phyloP scores from a whole-genome alignment of 306 rosid species.

The Hippophae rhamnoides region DNA sequence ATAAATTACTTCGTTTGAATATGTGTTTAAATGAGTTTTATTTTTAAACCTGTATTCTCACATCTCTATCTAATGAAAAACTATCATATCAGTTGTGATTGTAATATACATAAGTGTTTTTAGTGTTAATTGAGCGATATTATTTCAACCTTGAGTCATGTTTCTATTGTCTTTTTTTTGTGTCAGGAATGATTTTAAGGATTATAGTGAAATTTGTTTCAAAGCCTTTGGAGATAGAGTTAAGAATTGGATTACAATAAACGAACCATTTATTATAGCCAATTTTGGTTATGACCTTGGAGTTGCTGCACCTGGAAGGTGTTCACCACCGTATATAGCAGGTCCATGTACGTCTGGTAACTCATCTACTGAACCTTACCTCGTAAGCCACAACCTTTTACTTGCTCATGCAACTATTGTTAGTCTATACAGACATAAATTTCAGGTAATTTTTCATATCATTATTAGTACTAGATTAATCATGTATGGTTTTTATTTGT shows the following conservation, averaged over 20 bases:
- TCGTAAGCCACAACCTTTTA: constrained; percentile 24
- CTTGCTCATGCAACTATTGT: constrained; percentile 29
- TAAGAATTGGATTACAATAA: constrained; percentile 23
- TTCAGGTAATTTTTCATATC: constrained; percentile 5
- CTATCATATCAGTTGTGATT: too few species aligned
- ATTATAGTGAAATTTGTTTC: constrained; percentile 11
- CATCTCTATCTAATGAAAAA: too few species aligned
- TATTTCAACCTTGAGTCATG: background rate
- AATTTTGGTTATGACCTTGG: constrained; percentile 23
- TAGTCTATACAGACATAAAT: constrained; percentile 17
- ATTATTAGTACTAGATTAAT: too few species aligned
- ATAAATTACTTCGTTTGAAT: too few species aligned
- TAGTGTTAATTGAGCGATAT: background rate
- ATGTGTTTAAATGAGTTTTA: too few species aligned
- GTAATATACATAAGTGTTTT: too few species aligned
- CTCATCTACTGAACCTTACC: constrained; percentile 33
- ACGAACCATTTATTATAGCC: constrained; percentile 19
- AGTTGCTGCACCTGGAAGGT: constrained; percentile 27
- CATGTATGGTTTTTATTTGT: background rate
- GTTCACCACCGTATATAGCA: background rate
- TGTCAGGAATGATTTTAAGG: constrained; percentile 13
- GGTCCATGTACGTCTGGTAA: constrained; percentile 13
- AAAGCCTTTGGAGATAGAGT: constrained; percentile 10
- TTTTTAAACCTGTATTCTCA: too few species aligned
- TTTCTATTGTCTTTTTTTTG: background rate